Conservation (phyloP, 78 protist genomes). For the Guillardia theta region DNA sequence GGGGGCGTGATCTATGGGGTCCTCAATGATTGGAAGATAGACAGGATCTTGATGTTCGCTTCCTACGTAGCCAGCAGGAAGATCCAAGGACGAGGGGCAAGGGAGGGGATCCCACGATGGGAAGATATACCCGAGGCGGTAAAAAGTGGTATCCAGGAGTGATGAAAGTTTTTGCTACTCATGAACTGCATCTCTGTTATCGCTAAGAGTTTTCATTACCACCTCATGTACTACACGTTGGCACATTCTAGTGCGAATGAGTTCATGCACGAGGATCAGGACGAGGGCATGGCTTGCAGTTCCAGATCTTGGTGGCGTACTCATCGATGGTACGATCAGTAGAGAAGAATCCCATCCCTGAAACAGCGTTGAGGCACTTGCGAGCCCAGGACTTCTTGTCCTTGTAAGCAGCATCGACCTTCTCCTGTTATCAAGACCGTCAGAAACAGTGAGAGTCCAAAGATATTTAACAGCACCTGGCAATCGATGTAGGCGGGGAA, state of each 20-base stretch:
- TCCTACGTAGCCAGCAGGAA: too few relatives aligned
- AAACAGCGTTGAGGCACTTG: background rate
- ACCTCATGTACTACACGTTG: too few relatives aligned
- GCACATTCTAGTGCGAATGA: too few relatives aligned
- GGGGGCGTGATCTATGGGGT: background rate
- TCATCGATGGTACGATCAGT: constrained; percentile 89
- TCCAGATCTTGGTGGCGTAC: constrained; percentile 91
- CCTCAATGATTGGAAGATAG: too few relatives aligned
- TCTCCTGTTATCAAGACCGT: background rate
- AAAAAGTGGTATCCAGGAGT: too few relatives aligned
- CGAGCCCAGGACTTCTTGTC: constrained; percentile 41
- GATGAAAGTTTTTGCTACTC: too few relatives aligned
- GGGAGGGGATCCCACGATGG: too few relatives aligned
- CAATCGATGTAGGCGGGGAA: constrained; percentile 55
- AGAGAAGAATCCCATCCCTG: constrained; percentile 72
- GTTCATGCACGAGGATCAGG: background rate
- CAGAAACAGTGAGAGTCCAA: background rate
- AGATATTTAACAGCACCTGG: background rate
- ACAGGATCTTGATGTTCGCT: too few relatives aligned
- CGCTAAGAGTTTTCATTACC: too few relatives aligned
- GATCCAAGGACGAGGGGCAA: too few relatives aligned
- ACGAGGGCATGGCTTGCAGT: constrained; percentile 46
- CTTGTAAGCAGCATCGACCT: constrained; percentile 44
- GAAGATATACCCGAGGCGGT: too few relatives aligned
- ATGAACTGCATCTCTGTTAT: too few relatives aligned